A percentile compares a stretch with the other conserved stretches of the same genome.
Evolutionary conservation across 192 early-diverging fungal species (phyloP).

Genomic region (Piromyces sp.): DNA sequence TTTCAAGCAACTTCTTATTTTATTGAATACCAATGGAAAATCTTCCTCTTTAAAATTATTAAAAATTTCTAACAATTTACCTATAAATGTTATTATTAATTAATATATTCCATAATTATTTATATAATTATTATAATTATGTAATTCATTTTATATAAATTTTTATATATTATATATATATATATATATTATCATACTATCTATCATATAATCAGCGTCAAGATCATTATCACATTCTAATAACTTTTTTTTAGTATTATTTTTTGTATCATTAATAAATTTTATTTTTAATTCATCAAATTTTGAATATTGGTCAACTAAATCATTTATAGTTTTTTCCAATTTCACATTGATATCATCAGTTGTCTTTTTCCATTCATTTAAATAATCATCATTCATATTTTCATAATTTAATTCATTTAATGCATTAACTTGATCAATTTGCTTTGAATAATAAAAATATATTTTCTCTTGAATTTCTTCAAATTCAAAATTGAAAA

Average conservation of each 20-base stretch:
- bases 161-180: too few species aligned
- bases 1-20: background rate
- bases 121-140: too few species aligned
- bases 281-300: background rate
- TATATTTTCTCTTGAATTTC: background rate
- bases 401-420: background rate
- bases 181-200: too few species aligned
- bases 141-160: too few species aligned
- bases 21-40: background rate
- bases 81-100: background rate
- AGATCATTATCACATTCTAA: background rate
- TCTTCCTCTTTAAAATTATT: background rate
- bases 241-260: background rate
- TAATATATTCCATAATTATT: too few species aligned
- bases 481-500: background rate
- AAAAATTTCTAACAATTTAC: background rate
- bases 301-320: background rate
- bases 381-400: background rate
- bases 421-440: background rate
- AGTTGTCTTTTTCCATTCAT: background rate
- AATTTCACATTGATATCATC: background rate
- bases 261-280: background rate
- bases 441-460: background rate
- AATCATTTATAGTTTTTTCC: background rate
- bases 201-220: background rate